Base-by-base conservation (phyloP, 2,329 filamentous ascomycete species). In the Apiospora sp. region DNA sequence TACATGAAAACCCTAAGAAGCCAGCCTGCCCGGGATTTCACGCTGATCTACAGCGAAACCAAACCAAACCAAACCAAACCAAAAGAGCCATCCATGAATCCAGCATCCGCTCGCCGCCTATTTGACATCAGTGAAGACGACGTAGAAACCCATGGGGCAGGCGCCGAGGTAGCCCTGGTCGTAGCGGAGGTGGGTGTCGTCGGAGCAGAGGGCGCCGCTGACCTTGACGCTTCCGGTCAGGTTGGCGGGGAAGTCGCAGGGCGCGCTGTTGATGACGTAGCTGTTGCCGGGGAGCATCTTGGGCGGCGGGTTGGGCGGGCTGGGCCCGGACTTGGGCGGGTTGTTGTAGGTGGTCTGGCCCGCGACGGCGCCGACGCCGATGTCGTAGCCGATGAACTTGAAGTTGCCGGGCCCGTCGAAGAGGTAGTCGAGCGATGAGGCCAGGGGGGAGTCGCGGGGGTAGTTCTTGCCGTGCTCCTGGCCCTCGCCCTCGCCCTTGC, bases 321-420 rank as follows among this genome's bases (percentile, higher is more conserved):
- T 68, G 46, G 67, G 67, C 7, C 67, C 67, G 30, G 43, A 6
- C 16, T 22, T n/a, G 7, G 67, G 67, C 67, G 48, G 67, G 19
- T 48, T 0, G 41, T 24, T 24, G 46, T 68, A 68, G 4, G 67
- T 68, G 22, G 41, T 68, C 41, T 68, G 7, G 43, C 67, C 67
- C 43, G 46, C 67, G 43, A 46, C 41, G 46, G 41, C 67, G 46
- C 67, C 67, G 43, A 30, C 41, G 43, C 67, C 67, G 46, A 68
- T 30, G 46, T 43, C 67, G 41, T 68, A 68, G 2, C 67, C 67
- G 13, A 41, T 68, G 67, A 68, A 68, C 14, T 68, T 27, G 43
- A 68, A 46, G 67, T 46, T 46, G 67, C 67, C 67, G 7, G 67
- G 67, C n/a, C 67, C 67, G 27, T 68, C 43, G 41, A 46, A 68